These are phyloP conservation scores for Fusarium sulawesiense DNA, from an alignment of 2,329 filamentous ascomycete genomes.

Conservation along the genomic window DNA sequence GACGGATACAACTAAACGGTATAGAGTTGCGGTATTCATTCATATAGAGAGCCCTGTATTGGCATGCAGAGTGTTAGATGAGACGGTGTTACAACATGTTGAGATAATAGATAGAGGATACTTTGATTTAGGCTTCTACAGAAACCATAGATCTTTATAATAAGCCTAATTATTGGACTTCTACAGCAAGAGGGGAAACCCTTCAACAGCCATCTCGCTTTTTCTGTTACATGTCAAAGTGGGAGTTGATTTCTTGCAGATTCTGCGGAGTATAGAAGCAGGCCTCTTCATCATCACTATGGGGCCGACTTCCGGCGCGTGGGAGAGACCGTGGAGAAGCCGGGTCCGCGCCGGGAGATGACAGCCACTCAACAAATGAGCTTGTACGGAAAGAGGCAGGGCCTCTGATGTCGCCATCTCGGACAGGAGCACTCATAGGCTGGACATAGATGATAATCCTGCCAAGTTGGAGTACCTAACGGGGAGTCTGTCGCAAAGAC, in stretches of 20 bases:
- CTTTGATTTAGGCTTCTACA: not conserved
- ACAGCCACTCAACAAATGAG: slow-evolving; percentile 21
- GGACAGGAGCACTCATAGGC: slow-evolving; percentile 23
- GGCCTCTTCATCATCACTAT: not conserved
- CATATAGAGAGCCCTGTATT: slow-evolving; percentile 14
- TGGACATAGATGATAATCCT: not conserved
- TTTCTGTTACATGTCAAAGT: not conserved
- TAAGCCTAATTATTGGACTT: not conserved
- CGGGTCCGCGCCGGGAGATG: not conserved
- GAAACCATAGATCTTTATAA: not conserved
- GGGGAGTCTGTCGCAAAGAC: slow-evolving; percentile 29
- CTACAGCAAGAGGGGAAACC: not conserved
- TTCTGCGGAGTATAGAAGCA: not conserved
- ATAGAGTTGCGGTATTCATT: slow-evolving; percentile 10
- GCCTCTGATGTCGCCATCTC: slow-evolving; percentile 40
- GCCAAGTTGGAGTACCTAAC: not conserved
- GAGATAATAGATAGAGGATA: slow-evolving; percentile 21
- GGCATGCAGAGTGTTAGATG: slow-evolving; percentile 2
- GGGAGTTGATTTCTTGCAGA: not conserved
- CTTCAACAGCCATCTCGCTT: not conserved
- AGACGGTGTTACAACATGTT: slow-evolving; percentile 10
- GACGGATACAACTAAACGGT: slow-evolving; percentile 19
- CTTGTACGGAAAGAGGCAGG: slow-evolving; percentile 24
- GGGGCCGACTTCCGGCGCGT: slow-evolving; percentile 44
- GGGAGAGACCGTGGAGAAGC: slow-evolving; percentile 22